Percentiles rank a stretch among this genome's conserved stretches.
Evolutionary conservation across 768 basidiomycete species (phyloP).

Genomic region (Tricholoma sp.): DNA sequence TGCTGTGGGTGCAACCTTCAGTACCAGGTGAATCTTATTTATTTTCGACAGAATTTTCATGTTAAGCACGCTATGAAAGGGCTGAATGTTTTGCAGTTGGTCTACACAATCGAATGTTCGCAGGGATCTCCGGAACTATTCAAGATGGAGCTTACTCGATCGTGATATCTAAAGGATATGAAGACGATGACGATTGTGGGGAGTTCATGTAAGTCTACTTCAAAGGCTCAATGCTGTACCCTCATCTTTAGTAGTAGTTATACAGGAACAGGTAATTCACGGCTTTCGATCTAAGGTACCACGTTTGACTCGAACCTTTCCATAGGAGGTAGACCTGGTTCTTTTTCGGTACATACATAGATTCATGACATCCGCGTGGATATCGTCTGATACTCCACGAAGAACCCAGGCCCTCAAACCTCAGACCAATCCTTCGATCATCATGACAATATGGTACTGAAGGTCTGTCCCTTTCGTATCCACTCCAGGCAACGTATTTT

Average conservation of each 20-base stretch:
- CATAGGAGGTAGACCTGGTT: slow-evolving; percentile 17
- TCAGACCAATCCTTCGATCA: slow-evolving; percentile 32
- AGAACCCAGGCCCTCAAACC: slow-evolving; percentile 21
- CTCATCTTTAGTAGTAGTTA: slow-evolving; percentile 16
- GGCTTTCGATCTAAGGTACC: neutral
- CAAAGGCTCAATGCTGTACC: neutral
- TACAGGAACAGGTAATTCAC: slow-evolving; percentile 33
- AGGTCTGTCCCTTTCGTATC: slow-evolving; percentile 14
- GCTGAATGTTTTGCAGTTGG: neutral
- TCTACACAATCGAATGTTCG: slow-evolving; percentile 24
- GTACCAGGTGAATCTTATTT: neutral
- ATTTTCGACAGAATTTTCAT: neutral
- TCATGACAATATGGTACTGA: slow-evolving; percentile 28
- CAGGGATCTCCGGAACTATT: slow-evolving; percentile 31
- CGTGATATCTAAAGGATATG: slow-evolving; percentile 34
- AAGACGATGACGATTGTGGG: slow-evolving; percentile 36
- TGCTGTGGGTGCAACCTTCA: neutral
- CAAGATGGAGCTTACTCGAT: slow-evolving; percentile 35
- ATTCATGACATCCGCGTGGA: neutral
- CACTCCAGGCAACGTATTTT: neutral
- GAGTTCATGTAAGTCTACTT: slow-evolving; percentile 28
- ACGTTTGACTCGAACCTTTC: neutral
- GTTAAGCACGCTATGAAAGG: neutral
- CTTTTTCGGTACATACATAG: slow-evolving; percentile 12
- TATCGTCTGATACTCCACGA: slow-evolving; percentile 1